Base-by-base conservation (phyloP, 768 basidiomycete species). In the Lepiota venenata region DNA sequence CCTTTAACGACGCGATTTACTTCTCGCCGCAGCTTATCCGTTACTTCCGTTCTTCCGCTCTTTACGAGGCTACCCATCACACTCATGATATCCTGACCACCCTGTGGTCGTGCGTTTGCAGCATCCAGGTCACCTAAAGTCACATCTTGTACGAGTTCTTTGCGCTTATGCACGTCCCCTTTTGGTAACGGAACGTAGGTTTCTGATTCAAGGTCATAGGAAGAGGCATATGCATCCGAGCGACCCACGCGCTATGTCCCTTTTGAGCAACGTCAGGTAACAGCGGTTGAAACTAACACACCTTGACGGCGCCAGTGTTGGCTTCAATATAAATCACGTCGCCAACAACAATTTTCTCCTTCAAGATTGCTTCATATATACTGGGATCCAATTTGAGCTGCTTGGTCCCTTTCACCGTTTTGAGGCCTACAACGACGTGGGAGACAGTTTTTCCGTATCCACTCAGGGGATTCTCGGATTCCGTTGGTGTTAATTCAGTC, bases 381-480 rank as follows among this genome's bases (percentile, higher is more conserved):
- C 82, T 88, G 9, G 96, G 96, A 67, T 98, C 96, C 18, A 98
- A 72, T 29, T 95, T 82, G 9, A 98, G 81, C 63, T 97, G 94
- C 68, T 98, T 98, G 12, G 94, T 97, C 9, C 92, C 92, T 54
- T 79, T 91, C 58, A 84, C 89, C 0, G 96, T 97, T 72, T 98
- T 98, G 58, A 99, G 83, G 11, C 93, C 93, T 44, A 98, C 88
- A 52, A 98, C 77, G 64, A 98, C 96, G 70, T 98, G 95, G n/a
- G 93, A 93, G 49, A 98, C 91, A 2, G 96, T 98, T 74, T 98
- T 99, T 57, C 97, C 97, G 68, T 98, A 98, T 39, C 96, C 95
- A 50, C 90, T 93, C 42, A 98, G 78, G 22, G 97, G 97, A 71
- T 98, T 98, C 70, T 98, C 96, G 12, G 96, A 82, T 73, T 98